Evolutionary conservation across 2,329 filamentous ascomycete genomes (phyloP), one percentile per base, ranked within the genome.

Genomic region (Claviceps pazoutovae): DNA sequence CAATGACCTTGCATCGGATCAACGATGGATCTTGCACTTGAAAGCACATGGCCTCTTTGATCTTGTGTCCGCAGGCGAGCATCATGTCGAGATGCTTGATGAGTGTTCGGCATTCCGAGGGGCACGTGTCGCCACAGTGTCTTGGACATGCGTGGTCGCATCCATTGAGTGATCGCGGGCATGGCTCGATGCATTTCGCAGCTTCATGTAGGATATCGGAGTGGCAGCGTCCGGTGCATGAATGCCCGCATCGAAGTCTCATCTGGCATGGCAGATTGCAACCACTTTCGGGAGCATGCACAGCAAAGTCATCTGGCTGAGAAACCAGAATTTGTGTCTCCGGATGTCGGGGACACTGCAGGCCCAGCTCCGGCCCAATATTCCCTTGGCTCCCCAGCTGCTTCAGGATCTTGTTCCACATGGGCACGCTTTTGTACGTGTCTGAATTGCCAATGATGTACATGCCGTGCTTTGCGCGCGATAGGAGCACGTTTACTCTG

Each of bases 401-500:
- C 0, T 65, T 53, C 8, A 82, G 62, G 0, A 87, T 78, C 0
- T 77, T 58, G 0, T 63, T 58, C 84, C 84, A 88, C 82, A 87
- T 87, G 0, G 64, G 60, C 0, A 86, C 71, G 19, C 70, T 64
- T 0, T 60, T 60, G 34, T 74, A 82, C 0, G 82, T 87, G 0
- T 74, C 62, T 0, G 78, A 60, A 58, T 88, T 83, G 1, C 84
- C 83, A 37, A 89, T 79, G 17, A 89, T 68, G 59, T 83, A 85
- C 74, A 88, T 80, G 0, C 84, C 83, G 56, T 87, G 78, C 56
- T 80, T 70, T 0, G 84, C 83, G 5, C 84, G 76, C 41, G 76
- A 82, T 0, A 87, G 67, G 0, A 86, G 68, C 0, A 87, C 82
- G 53, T 87, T 86, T 64, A 88, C 80, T 0, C 83, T 74, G 57